A percentile compares a stretch with the other conserved stretches of the same genome.
phyloP scores from a whole-genome alignment of 495 filamentous ascomycete species.

The Xylaria nigripes region DNA sequence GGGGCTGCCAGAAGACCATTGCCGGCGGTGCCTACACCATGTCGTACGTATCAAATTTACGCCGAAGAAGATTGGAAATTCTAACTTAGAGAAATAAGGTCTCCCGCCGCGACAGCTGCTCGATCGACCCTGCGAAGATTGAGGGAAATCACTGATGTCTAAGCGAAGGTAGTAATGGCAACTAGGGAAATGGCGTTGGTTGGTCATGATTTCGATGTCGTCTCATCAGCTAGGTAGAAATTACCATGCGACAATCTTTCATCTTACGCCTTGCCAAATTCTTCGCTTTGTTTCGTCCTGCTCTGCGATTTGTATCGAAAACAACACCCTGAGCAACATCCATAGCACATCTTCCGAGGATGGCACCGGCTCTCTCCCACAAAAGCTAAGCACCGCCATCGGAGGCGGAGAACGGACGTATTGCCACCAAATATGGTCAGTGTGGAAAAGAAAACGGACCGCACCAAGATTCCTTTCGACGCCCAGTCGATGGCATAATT shows the following conservation, averaged over 20 bases:
- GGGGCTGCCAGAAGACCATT: constrained; percentile 83
- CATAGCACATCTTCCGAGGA: background rate
- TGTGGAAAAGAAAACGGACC: background rate
- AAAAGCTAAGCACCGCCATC: background rate
- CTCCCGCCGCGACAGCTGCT: constrained; percentile 90
- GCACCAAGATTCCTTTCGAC: background rate
- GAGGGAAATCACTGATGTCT: constrained; percentile 96
- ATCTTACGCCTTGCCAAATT: constrained; percentile 6
- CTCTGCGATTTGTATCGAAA: background rate
- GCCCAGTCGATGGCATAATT: background rate
- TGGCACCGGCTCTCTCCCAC: background rate
- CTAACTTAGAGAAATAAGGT: constrained; percentile 46
- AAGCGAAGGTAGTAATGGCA: constrained; percentile 29
- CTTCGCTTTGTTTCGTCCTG: background rate
- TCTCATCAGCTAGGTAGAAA: constrained; percentile 15
- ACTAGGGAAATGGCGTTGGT: constrained; percentile 13
- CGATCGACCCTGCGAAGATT: constrained; percentile 95
- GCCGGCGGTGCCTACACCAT: constrained; percentile 96
- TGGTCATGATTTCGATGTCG: constrained; percentile 14
- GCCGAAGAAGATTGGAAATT: background rate
- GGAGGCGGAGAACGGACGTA: background rate
- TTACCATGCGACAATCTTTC: constrained; percentile 12
- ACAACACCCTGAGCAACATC: background rate
- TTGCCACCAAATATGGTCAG: background rate
- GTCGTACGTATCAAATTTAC: constrained; percentile 58